Base-by-base conservation (phyloP, 768 basidiomycete genomes). In the Macrolepiota fuliginosa region DNA sequence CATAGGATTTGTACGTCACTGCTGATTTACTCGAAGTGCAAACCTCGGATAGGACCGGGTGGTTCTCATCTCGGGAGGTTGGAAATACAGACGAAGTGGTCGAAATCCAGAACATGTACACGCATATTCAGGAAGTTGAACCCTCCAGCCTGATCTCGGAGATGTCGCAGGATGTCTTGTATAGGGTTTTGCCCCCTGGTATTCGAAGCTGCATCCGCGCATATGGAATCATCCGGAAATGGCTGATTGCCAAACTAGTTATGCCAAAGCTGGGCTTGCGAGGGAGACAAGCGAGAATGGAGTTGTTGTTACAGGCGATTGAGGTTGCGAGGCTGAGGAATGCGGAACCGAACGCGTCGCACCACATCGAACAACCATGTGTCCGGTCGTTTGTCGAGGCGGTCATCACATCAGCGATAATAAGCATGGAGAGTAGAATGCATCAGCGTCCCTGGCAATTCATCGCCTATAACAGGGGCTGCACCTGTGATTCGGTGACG, bases 1-100 rank as follows among this genome's bases (percentile, higher is more conserved):
- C 64, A 5, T 54, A 93, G 90, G 92, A 94, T 73, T 77, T 94
- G 39, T 89, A 91, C 66, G 78, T 87, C 46, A 86, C 89, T 6
- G 83, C 87, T 4, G 92, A 94, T 70, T 73, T 93, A 17, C 79
- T 94, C 10, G 92, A 94, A 71, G 84, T 91, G 0, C 92, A 94
- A 71, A 86, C 84, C 1, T 83, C 85, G 15, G 92, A 94, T 70
- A 84, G 86, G 35, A 87, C 84, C 1, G 92, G 90, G 2, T 94
- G 92, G 92, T 90, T 92, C 72, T 76, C 79, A 3, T 58, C 75
- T 35, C 78, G 84, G 56, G 91, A 93, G n/a, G 70, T 77, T 0
- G 73, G 72, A 15, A 73, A 79, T 0, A 71, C 76, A 51, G 81
- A 84, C 11, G 92, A 94, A 51, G 76, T 80, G 2, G 77, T 87